A percentile compares a stretch with the other conserved stretches of the same genome.
These are phyloP conservation scores for Leishmania aethiopica DNA, from an alignment of 208 protist species.

Conservation along the genomic window DNA sequence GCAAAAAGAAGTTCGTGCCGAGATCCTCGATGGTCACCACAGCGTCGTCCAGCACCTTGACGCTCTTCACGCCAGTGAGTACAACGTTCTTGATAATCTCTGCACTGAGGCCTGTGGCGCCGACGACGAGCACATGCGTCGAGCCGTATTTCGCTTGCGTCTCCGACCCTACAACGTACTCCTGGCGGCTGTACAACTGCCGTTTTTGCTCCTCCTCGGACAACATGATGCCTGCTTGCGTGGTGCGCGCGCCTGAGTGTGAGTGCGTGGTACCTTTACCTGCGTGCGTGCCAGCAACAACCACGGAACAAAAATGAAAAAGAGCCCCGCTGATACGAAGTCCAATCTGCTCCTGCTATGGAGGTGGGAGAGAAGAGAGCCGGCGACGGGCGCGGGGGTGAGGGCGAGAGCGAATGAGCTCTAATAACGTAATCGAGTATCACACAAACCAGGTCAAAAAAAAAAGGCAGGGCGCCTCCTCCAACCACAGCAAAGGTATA, in stretches of 20 bases:
- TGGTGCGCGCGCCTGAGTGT: neutral
- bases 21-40: constrained; percentile 54
- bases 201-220: constrained; percentile 64
- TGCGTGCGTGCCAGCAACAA: neutral
- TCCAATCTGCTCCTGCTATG: neutral
- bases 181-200: constrained; percentile 93
- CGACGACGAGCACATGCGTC: constrained; percentile 89
- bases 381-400: neutral
- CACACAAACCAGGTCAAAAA: too few species aligned
- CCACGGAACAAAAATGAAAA: neutral
- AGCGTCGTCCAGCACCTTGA: constrained; percentile 67
- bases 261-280: neutral
- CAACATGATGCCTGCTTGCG: constrained; percentile 16
- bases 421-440: too few species aligned
- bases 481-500: constrained; percentile 2
- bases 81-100: constrained; percentile 93
- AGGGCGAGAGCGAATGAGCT: neutral
- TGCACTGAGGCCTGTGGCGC: constrained; percentile 73
- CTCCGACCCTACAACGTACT: constrained; percentile 92
- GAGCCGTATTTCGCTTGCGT: constrained; percentile 84
- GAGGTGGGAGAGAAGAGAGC: neutral
- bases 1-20: constrained; percentile 86
- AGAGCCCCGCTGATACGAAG: neutral
- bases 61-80: constrained; percentile 80
- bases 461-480: too few species aligned